Conservation (phyloP, 2,329 filamentous ascomycete genomes). For the Chaetomiaceae sp. region DNA sequence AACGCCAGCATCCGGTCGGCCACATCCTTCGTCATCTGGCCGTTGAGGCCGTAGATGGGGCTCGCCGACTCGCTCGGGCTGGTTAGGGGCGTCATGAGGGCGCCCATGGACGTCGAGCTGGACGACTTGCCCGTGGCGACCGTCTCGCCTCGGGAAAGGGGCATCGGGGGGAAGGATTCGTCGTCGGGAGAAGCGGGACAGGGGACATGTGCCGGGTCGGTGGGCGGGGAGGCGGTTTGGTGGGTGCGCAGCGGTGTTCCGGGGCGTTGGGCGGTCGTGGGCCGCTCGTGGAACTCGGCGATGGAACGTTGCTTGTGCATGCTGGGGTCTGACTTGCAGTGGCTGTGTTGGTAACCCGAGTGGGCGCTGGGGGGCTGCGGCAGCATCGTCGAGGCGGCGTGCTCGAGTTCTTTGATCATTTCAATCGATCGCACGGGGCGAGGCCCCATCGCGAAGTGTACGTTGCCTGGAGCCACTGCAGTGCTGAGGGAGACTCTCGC, state of each 20-base stretch:
- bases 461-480: constrained; percentile 56
- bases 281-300: constrained; percentile 40
- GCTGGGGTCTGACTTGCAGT: constrained; percentile 43
- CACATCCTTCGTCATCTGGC: constrained; percentile 34
- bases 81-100: constrained; percentile 47
- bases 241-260: constrained; percentile 33
- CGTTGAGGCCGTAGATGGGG: constrained; percentile 39
- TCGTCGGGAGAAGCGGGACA: constrained; percentile 46
- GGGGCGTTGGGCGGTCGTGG: constrained; percentile 43
- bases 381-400: constrained; percentile 1
- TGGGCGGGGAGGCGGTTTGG: constrained; percentile 36
- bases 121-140: constrained; percentile 45
- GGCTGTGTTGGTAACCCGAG: constrained; percentile 39
- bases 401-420: constrained; percentile 13
- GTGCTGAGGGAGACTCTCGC: constrained; percentile 61
- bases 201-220: constrained; percentile 31
- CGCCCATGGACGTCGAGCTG: constrained; percentile 47
- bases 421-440: constrained; percentile 31
- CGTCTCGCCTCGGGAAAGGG: constrained; percentile 38
- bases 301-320: constrained; percentile 35
- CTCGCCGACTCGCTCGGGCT: constrained; percentile 51
- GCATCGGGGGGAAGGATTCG: constrained; percentile 32
- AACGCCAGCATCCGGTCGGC: constrained; percentile 48
- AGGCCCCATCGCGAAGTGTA: constrained; percentile 44
- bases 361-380: constrained; percentile 32